Percentiles rank a stretch among this genome's conserved stretches.
Conservation (phyloP, 1,284 basidiomycete genomes). For the Cutaneotrichosporon cutaneum region DNA sequence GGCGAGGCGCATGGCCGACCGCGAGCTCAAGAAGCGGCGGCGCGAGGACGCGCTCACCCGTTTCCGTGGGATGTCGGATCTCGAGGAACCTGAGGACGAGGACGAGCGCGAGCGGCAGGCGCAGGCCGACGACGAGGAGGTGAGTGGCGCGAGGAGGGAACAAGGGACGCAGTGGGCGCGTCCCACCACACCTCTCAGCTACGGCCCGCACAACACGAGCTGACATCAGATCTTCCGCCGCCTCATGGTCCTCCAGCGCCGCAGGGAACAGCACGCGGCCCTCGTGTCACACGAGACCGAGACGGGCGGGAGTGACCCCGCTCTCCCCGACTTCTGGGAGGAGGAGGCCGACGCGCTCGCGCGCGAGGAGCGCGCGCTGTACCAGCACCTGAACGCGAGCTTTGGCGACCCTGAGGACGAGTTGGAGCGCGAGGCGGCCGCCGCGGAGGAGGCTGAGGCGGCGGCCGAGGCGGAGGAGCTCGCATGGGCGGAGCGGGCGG, state of each 20-base stretch:
- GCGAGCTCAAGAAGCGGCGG: slow-evolving; percentile 31
- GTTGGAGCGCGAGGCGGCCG: slow-evolving; percentile 39
- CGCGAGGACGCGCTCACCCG: slow-evolving; percentile 32
- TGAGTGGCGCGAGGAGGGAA: slow-evolving; percentile 18
- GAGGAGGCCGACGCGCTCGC: slow-evolving; percentile 30
- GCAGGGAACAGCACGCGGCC: slow-evolving; percentile 34
- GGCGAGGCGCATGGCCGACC: slow-evolving; percentile 35
- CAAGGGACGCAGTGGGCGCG: no score
- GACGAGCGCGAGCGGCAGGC: slow-evolving; percentile 42
- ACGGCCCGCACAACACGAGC: background rate
- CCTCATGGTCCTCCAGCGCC: slow-evolving; percentile 41
- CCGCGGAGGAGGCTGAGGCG: slow-evolving; percentile 35
- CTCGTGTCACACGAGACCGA: slow-evolving; percentile 38
- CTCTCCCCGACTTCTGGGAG: slow-evolving; percentile 44
- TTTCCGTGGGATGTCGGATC: slow-evolving; percentile 27
- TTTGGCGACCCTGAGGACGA: slow-evolving; percentile 26
- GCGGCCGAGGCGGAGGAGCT: slow-evolving; percentile 29
- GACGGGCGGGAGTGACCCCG: slow-evolving; percentile 40
- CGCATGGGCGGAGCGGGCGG: slow-evolving; percentile 1
- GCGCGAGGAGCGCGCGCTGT: slow-evolving; percentile 24
- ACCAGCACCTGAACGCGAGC: slow-evolving; percentile 9
- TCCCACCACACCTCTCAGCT: background rate
- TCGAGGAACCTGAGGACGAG: slow-evolving; percentile 29
- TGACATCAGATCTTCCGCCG: slow-evolving; percentile 46
- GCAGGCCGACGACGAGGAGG: slow-evolving; percentile 49